These are phyloP conservation scores for Stellera chamaejasme DNA, from an alignment of 345 rosid species.

Conservation along the genomic window DNA sequence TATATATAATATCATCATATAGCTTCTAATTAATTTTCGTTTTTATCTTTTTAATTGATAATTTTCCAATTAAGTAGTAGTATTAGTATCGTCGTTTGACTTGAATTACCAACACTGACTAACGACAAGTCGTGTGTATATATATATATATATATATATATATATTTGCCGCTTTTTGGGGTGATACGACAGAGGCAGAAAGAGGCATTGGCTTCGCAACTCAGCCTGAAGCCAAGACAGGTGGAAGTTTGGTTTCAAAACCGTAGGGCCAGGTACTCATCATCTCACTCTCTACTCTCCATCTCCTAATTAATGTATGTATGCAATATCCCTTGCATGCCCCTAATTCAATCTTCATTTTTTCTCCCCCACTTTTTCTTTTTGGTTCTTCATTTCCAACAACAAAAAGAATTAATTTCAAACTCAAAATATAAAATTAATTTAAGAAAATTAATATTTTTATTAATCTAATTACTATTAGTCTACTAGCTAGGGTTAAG, in stretches of 20 bases:
- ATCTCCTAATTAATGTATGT: not conserved
- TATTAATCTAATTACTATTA: too few species aligned
- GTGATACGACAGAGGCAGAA: constrained; percentile 68
- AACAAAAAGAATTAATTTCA: not conserved
- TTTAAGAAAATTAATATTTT: too few species aligned
- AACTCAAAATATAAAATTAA: too few species aligned
- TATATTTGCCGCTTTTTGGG: constrained; percentile 4
- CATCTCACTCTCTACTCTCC: too few species aligned
- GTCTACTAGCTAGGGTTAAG: not conserved
- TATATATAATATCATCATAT: not conserved
- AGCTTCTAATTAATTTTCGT: not conserved
- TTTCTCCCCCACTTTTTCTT: not conserved
- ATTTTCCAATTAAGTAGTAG: too few species aligned
- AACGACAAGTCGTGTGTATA: not conserved
- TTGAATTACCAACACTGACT: not conserved
- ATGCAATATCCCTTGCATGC: too few species aligned
- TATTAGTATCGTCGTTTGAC: too few species aligned
- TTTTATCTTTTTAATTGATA: too few species aligned
- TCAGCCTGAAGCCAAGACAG: constrained; percentile 85
- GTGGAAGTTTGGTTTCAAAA: constrained; percentile 99
- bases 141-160: not conserved
- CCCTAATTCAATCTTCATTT: not conserved
- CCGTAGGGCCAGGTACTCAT: constrained; percentile 92
- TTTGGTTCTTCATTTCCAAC: not conserved
- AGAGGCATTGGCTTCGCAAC: constrained; percentile 68